Conservation (phyloP, 176 grass and related monocot species). For the Ensete glaucum region DNA sequence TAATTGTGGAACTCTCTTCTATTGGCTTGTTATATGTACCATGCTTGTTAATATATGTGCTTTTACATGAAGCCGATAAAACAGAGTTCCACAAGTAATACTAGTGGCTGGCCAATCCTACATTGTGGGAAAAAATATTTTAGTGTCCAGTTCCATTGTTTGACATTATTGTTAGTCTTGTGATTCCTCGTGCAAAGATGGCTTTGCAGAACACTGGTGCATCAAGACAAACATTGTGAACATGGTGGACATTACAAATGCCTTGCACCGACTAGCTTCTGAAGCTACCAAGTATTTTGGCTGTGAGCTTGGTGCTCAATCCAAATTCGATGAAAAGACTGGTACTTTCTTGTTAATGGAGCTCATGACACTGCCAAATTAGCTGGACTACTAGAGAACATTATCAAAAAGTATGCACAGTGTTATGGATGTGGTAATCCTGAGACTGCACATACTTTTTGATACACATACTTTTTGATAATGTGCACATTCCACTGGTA, state of each 20-base stretch:
- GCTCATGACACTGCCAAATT: constrained; percentile 78
- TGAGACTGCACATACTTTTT: constrained; percentile 47
- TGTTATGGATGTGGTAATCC: constrained; percentile 70
- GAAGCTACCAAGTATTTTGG: constrained; percentile 72
- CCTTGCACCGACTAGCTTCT: constrained; percentile 54
- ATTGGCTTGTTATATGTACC: no score
- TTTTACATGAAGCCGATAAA: no score
- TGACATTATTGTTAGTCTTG: background rate
- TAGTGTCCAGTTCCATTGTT: background rate
- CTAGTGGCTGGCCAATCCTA: no score
- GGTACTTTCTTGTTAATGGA: constrained; percentile 57
- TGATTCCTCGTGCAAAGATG: constrained; percentile 28
- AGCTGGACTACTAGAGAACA: constrained; percentile 65
- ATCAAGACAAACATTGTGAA: constrained; percentile 86
- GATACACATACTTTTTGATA: constrained; percentile 17
- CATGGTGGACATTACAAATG: constrained; percentile 73
- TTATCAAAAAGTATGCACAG: constrained; percentile 83
- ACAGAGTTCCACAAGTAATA: no score
- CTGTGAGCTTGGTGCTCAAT: constrained; percentile 55
- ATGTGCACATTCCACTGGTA: constrained; percentile 36
- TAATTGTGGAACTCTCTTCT: no score
- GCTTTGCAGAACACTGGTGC: constrained; percentile 76
- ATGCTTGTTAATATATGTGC: no score
- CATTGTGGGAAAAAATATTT: background rate
- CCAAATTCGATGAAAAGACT: constrained; percentile 55